Percentiles rank a stretch among this genome's conserved stretches.
phyloP scores from a whole-genome alignment of 2,329 filamentous ascomycete genomes.

The Knufia petricola region DNA sequence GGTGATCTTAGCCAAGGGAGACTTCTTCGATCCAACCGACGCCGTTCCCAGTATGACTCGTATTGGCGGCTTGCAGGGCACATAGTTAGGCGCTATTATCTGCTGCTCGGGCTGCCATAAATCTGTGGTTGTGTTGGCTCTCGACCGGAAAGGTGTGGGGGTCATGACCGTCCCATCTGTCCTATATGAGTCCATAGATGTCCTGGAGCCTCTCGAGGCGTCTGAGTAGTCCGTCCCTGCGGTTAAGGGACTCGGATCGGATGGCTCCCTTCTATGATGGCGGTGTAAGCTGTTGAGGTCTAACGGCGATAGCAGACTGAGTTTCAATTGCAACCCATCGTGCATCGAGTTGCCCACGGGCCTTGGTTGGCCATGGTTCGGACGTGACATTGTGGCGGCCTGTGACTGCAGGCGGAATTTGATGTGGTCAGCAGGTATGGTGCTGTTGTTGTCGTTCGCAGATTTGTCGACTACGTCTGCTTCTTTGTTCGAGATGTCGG shows the following conservation, averaged over 20 bases:
- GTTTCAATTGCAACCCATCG: slow-evolving; percentile 6
- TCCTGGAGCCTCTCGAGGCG: slow-evolving; percentile 16
- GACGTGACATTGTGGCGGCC: slow-evolving; percentile 5
- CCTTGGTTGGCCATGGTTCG: slow-evolving; percentile 9
- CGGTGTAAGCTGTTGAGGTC: not conserved
- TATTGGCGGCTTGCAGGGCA: slow-evolving; percentile 22
- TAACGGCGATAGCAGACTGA: slow-evolving; percentile 4
- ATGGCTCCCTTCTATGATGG: slow-evolving; percentile 6
- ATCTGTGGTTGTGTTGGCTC: slow-evolving; percentile 20
- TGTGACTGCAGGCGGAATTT: not conserved
- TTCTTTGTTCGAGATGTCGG: not conserved
- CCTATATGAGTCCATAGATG: slow-evolving; percentile 17
- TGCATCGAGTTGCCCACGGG: slow-evolving; percentile 1
- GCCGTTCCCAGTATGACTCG: slow-evolving; percentile 24
- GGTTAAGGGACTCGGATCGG: slow-evolving; percentile 6
- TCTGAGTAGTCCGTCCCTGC: slow-evolving; percentile 17
- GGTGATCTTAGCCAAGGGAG: slow-evolving; percentile 24
- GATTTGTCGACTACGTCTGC: not conserved
- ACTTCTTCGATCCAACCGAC: slow-evolving; percentile 22
- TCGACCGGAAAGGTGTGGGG: slow-evolving; percentile 21
- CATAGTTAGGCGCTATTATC: slow-evolving; percentile 9
- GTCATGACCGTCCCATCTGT: slow-evolving; percentile 22
- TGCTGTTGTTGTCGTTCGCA: not conserved
- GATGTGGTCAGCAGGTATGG: not conserved
- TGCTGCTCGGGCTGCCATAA: slow-evolving; percentile 10